Conservation (phyloP, 2,329 filamentous ascomycete genomes). For the Cladosporium phlei region DNA sequence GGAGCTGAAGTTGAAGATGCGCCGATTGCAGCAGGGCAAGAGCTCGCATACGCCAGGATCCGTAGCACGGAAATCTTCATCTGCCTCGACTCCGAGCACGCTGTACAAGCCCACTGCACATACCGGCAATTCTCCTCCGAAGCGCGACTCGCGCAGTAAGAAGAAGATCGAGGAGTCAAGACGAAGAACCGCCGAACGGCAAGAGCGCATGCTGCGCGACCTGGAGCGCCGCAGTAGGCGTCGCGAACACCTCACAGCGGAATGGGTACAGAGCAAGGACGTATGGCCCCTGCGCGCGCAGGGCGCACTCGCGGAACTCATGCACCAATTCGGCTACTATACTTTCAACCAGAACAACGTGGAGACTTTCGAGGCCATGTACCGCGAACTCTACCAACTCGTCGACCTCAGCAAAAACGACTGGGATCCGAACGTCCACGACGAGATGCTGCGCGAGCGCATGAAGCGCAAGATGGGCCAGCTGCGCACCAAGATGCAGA, state of each 20-base stretch:
- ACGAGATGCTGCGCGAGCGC: slow-evolving; percentile 34
- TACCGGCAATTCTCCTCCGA: slow-evolving; percentile 19
- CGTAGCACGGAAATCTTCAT: slow-evolving; percentile 16
- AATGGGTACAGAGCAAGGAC: slow-evolving; percentile 36
- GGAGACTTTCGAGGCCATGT: slow-evolving; percentile 33
- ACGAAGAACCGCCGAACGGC: slow-evolving; percentile 32
- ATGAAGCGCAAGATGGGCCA: slow-evolving; percentile 36
- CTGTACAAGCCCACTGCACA: slow-evolving; percentile 17
- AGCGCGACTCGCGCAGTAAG: slow-evolving; percentile 34
- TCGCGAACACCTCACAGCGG: slow-evolving; percentile 34
- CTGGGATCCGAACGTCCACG: slow-evolving; percentile 32
- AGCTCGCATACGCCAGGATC: slow-evolving; percentile 16
- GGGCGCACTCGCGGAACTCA: slow-evolving; percentile 31
- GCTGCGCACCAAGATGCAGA: slow-evolving; percentile 35
- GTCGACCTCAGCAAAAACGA: slow-evolving; percentile 33
- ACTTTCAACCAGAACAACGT: slow-evolving; percentile 29
- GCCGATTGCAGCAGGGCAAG: slow-evolving; percentile 28
- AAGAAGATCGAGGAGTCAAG: slow-evolving; percentile 36
- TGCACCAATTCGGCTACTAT: slow-evolving; percentile 34
- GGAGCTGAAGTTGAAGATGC: slow-evolving; percentile 35
- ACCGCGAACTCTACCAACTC: slow-evolving; percentile 31
- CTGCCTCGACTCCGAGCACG: slow-evolving; percentile 23
- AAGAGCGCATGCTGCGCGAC: slow-evolving; percentile 34
- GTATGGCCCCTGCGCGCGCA: slow-evolving; percentile 35
- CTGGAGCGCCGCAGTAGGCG: slow-evolving; percentile 33